These are phyloP conservation scores for Sporormia fimetaria DNA, from an alignment of 495 filamentous ascomycete genomes.

Conservation along the genomic window DNA sequence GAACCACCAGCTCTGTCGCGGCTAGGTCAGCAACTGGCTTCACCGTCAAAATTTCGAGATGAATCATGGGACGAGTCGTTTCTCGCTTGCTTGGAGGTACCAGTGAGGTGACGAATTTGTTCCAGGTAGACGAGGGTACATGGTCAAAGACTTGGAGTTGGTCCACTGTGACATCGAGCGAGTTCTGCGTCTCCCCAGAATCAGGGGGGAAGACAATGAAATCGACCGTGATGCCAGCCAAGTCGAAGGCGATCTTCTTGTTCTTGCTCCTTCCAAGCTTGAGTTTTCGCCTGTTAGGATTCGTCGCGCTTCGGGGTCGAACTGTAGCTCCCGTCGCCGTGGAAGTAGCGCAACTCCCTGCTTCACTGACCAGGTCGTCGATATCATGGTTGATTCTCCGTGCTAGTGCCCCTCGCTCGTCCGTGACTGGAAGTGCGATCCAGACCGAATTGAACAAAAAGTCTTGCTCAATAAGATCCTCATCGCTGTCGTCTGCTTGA, in stretches of 20 bases:
- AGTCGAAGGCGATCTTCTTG: constrained; percentile 92
- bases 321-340: constrained; percentile 21
- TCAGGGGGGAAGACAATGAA: constrained; percentile 70
- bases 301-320: constrained; percentile 36
- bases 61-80: constrained; percentile 75
- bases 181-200: constrained; percentile 70
- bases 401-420: constrained; percentile 67
- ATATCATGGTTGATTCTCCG: constrained; percentile 78
- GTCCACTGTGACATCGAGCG: constrained; percentile 66
- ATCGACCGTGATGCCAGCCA: constrained; percentile 76
- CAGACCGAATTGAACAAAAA: constrained; percentile 98
- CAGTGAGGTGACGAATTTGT: constrained; percentile 92
- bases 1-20: constrained; percentile 82
- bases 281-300: constrained; percentile 42
- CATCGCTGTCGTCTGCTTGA: constrained; percentile 55
- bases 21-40: constrained; percentile 71
- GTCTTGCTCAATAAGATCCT: constrained; percentile 80
- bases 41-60: constrained; percentile 78
- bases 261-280: constrained; percentile 74
- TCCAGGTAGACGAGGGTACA: constrained; percentile 92
- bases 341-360: constrained; percentile 68
- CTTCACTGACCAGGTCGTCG: constrained; percentile 78
- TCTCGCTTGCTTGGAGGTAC: constrained; percentile 75
- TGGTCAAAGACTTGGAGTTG: constrained; percentile 91
- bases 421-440: constrained; percentile 79